Conservation (phyloP, 176 grass and related monocot genomes). For the Avena atlantica region DNA sequence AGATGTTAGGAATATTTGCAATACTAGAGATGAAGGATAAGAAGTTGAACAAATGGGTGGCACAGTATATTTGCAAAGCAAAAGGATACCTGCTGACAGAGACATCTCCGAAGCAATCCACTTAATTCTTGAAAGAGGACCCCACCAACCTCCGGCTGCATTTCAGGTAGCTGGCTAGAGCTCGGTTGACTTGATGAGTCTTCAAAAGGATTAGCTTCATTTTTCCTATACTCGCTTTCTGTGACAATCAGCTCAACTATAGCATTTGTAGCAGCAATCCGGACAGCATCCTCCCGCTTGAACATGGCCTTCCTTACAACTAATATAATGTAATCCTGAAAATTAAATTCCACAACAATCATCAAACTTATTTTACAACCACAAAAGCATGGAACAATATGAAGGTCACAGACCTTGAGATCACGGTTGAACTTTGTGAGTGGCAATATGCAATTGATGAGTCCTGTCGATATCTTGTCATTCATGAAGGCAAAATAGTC, state of each 20-base stretch:
- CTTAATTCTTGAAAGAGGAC: conserved; percentile 82
- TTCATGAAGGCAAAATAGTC: conserved; percentile 88
- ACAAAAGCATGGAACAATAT: conserved; percentile 22
- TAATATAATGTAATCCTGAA: conserved; percentile 90
- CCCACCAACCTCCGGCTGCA: conserved; percentile 50
- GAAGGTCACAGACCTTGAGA: conserved; percentile 65
- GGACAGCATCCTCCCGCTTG: conserved; percentile 71
- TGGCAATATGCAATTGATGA: conserved; percentile 78
- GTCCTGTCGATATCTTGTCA: conserved; percentile 64
- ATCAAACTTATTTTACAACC: not conserved
- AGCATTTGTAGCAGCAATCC: conserved; percentile 74
- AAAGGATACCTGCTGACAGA: conserved; percentile 72
- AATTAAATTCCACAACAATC: conserved; percentile 39
- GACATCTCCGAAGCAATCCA: conserved; percentile 83
- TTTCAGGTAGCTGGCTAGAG: conserved; percentile 78
- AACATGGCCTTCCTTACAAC: conserved; percentile 96
- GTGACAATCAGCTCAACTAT: conserved; percentile 73
- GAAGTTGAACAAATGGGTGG: not conserved
- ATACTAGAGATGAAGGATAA: conserved; percentile 33
- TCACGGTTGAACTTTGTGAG: conserved; percentile 73
- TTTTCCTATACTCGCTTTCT: conserved; percentile 60
- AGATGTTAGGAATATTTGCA: conserved; percentile 14
- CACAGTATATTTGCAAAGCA: conserved; percentile 29
- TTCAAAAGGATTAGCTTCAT: conserved; percentile 53
- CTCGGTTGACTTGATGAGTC: conserved; percentile 87